Evolutionary conservation across 768 basidiomycete genomes (phyloP), one percentile per base, ranked within the genome.

Genomic region (Boletus pseudo-olivaceus): DNA sequence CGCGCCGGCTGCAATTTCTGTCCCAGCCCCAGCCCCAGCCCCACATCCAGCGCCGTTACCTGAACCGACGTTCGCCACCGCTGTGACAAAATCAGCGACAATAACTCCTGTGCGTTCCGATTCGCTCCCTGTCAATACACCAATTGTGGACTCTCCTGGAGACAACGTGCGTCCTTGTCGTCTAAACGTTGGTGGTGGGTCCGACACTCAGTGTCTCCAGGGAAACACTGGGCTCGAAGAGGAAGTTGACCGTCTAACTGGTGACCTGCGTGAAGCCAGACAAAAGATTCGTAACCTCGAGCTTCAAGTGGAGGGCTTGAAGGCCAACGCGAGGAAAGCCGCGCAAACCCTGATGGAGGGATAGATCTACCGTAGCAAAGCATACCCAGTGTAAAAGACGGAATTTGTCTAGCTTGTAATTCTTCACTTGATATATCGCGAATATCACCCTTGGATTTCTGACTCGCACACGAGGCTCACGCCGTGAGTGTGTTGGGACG

Each of bases 251-350:
- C 77, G 75, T 3, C 76, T 94, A 50, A 78, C 69, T 12, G 68
- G 69, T 2, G 88, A 92, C 62, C 78, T 95, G 42, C 80, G 90
- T 29, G 91, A 92, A 26, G 87, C 90, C 33, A 78, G 87, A 37
- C 84, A 85, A 70, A 83, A 88, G 74, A 93, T 95, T 49, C 77
- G 93, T 54, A 86, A 86, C 62, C 71, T 95, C 47, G 92, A 94
- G 73, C 67, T 93, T 54, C 88, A 91, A 72, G 82, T 93, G 19
- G 90, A 93, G 73, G 76, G 78, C 14, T 69, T 90, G 59, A 80
- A 80, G 54, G 83, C 84, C 17, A 93, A 92, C 63, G 88, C 90
- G 53, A 77, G 82, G 62, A 88, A 82, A 65, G 90, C 89, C 2
- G 86, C 87, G 12, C 81, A 87, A 66, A 75, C 85, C 35, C 67